phyloP scores from a whole-genome alignment of 164 flowering plant species.

The Malania oleifera region DNA sequence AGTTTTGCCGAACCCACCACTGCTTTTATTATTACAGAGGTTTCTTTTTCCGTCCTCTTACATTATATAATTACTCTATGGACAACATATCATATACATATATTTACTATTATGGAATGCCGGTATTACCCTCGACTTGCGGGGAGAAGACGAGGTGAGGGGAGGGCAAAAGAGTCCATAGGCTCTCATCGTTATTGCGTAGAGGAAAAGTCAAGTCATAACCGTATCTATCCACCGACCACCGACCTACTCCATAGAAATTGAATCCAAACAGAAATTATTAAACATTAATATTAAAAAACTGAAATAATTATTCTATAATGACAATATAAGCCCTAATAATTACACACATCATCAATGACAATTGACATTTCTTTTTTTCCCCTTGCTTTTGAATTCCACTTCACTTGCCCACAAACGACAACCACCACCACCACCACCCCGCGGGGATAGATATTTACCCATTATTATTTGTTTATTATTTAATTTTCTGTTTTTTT shows the following conservation, averaged over 20 bases:
- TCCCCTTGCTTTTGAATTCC: not conserved
- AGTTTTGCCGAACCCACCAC: no score
- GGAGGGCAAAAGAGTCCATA: not conserved
- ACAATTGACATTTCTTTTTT: no score
- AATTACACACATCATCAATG: no score
- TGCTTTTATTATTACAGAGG: no score
- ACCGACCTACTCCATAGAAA: slow-evolving; percentile 32
- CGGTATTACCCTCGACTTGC: slow-evolving; percentile 1
- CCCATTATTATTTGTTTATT: not conserved
- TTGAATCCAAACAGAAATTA: not conserved
- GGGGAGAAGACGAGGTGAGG: not conserved
- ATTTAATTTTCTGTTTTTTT: no score
- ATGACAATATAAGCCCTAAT: not conserved
- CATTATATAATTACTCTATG: no score
- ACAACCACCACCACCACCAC: slow-evolving; percentile 3
- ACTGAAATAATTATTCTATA: not conserved
- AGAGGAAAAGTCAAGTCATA: slow-evolving; percentile 40
- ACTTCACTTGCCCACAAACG: slow-evolving; percentile 11
- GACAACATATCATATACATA: no score
- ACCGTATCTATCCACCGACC: slow-evolving; percentile 48
- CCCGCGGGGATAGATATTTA: not conserved
- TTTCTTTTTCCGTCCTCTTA: no score
- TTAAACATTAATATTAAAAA: not conserved
- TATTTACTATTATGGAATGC: no score
- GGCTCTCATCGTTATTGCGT: slow-evolving; percentile 10